These are phyloP conservation scores for Closterium sp. DNA, from an alignment of 139 green algal species.

Conservation along the genomic window DNA sequence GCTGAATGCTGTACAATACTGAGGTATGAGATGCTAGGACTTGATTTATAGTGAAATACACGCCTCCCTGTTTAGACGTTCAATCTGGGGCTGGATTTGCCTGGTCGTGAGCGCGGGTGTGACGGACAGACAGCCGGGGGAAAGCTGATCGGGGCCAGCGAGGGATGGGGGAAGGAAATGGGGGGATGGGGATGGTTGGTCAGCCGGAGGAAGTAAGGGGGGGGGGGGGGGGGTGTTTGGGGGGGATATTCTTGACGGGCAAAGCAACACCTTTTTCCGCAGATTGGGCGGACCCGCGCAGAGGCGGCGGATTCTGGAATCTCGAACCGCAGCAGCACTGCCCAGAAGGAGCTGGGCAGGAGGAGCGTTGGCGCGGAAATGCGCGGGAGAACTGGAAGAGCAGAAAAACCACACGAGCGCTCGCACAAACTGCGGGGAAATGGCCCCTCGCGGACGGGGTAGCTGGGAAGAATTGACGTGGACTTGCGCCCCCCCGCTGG, in stretches of 20 bases:
- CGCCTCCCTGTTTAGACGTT: not conserved
- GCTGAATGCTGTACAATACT: not conserved
- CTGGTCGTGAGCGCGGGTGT: no score
- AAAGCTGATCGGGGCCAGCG: no score
- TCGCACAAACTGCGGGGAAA: not conserved
- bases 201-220: no score
- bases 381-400: not conserved
- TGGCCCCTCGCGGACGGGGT: not conserved
- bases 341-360: not conserved
- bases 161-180: not conserved
- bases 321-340: not conserved
- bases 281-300: not conserved
- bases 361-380: not conserved
- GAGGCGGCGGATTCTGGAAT: not conserved
- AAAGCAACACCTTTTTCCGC: not conserved
- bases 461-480: not conserved
- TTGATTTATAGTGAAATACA: no score
- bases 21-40: not conserved
- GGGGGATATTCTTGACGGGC: no score
- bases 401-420: not conserved
- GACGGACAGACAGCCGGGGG: no score
- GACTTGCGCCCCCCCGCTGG: not conserved
- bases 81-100: not conserved
- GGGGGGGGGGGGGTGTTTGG: no score
- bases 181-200: no score